These are phyloP conservation scores for Harringtonia aguacate DNA, from an alignment of 2,329 filamentous ascomycete species.

Conservation along the genomic window DNA sequence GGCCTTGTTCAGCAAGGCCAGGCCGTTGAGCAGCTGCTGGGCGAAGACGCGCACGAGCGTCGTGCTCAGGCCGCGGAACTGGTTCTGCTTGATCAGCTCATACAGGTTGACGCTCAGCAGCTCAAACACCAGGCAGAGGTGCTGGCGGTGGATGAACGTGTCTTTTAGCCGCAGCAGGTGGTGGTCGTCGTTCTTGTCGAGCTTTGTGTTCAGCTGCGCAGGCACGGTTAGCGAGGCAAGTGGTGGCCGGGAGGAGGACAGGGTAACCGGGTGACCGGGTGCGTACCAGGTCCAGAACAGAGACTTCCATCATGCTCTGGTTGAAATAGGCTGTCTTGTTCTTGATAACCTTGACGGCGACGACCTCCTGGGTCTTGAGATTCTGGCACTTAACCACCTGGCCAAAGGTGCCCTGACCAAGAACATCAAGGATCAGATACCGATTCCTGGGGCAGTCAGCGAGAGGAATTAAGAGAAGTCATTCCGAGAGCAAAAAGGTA, in stretches of 20 bases:
- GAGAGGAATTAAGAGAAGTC: too few relatives aligned
- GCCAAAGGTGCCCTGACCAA: slow-evolving; percentile 95
- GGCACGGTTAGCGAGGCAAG: slow-evolving; percentile 2
- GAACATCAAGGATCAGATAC: slow-evolving; percentile 91
- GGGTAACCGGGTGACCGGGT: not conserved
- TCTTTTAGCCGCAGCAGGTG: slow-evolving; percentile 91
- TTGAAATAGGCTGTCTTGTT: slow-evolving; percentile 99
- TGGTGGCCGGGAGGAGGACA: not conserved
- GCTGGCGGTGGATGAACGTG: slow-evolving; percentile 95
- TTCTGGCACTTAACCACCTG: slow-evolving; percentile 99
- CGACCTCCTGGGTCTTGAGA: slow-evolving; percentile 93
- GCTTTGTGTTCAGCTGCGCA: slow-evolving; percentile 81
- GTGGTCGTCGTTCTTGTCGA: slow-evolving; percentile 98
- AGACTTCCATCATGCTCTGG: slow-evolving; percentile 99
- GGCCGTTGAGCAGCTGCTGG: slow-evolving; percentile 86
- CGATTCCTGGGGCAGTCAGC: slow-evolving; percentile 56
- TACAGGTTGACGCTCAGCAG: slow-evolving; percentile 95
- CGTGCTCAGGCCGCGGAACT: slow-evolving; percentile 93
- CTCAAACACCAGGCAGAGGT: slow-evolving; percentile 94
- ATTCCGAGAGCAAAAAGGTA: not conserved
- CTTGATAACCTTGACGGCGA: slow-evolving; percentile 98
- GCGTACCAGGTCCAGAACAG: slow-evolving; percentile 81
- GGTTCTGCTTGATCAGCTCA: slow-evolving; percentile 98
- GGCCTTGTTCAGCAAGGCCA: slow-evolving; percentile 89
- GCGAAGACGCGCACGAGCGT: slow-evolving; percentile 96